Conservation (phyloP, 176 grass and related monocot genomes). For the Themeda triandra region DNA sequence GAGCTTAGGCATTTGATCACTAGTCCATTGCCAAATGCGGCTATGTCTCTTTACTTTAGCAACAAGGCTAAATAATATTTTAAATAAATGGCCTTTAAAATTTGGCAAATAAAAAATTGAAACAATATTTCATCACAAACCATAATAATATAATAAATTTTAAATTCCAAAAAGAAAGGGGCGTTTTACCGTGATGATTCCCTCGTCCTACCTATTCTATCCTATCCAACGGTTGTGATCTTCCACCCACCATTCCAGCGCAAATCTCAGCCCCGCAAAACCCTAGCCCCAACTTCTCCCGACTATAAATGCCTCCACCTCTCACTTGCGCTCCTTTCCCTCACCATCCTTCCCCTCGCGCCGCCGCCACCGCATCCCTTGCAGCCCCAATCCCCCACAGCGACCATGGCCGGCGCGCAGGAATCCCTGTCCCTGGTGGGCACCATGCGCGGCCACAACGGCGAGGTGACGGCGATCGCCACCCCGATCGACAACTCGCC, state of each 20-base stretch:
- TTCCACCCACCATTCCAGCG: background rate
- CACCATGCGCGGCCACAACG: conserved; percentile 57
- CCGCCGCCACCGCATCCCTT: background rate
- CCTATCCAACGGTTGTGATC: conserved; percentile 12
- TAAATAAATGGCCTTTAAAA: no score
- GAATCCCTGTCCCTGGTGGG: conserved; percentile 42
- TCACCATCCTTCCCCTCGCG: background rate
- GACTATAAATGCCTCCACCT: conserved; percentile 34
- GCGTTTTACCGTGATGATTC: background rate
- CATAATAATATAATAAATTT: no score
- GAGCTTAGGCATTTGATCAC: no score
- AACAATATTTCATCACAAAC: no score
- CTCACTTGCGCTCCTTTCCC: background rate
- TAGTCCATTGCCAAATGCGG: no score
- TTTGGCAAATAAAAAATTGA: no score
- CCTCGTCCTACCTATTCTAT: background rate
- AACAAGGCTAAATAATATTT: no score
- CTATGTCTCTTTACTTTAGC: no score
- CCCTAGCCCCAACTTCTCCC: conserved; percentile 27
- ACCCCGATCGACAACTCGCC: conserved; percentile 49
- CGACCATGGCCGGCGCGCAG: conserved; percentile 40
- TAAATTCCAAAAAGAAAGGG: background rate
- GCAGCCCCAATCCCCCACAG: background rate
- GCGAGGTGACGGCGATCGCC: conserved; percentile 60
- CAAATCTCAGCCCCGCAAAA: conserved; percentile 16